A percentile compares a stretch with the other conserved stretches of the same genome.
phyloP scores from a whole-genome alignment of 305 asterid species.

The Euphrasia arctica region DNA sequence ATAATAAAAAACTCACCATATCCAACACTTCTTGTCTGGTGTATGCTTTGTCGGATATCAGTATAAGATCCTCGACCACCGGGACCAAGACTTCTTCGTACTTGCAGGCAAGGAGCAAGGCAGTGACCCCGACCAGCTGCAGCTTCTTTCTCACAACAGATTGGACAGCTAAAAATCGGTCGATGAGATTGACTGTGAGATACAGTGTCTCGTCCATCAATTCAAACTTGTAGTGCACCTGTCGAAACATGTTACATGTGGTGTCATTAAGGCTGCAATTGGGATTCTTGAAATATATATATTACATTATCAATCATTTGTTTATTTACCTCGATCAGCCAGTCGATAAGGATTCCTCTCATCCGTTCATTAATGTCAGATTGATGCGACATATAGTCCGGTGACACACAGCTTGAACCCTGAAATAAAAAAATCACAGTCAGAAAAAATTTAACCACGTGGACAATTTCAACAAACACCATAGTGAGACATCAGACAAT shows the following conservation, averaged over 20 bases:
- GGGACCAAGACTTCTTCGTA: constrained; percentile 81
- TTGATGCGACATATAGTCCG: constrained; percentile 44
- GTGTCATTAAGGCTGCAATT: constrained; percentile 5
- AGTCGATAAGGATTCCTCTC: constrained; percentile 59
- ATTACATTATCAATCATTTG: no score
- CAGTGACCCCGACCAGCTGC: constrained; percentile 70
- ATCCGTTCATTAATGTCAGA: constrained; percentile 51
- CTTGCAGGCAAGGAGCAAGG: constrained; percentile 73
- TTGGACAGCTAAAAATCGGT: constrained; percentile 49
- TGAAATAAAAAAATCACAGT: no score
- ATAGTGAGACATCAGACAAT: not conserved
- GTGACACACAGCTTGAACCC: constrained; percentile 40
- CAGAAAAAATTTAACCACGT: not conserved
- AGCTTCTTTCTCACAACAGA: constrained; percentile 52
- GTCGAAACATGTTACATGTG: no score
- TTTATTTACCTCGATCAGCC: constrained; percentile 61
- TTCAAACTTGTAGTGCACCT: constrained; percentile 85
- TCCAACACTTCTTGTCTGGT: constrained; percentile 56
- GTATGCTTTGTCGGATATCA: constrained; percentile 72
- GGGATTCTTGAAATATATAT: no score
- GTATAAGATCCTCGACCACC: constrained; percentile 62
- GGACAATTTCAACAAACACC: no score
- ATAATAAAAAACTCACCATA: constrained; percentile 39
- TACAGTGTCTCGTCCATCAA: constrained; percentile 72
- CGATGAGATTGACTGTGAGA: constrained; percentile 61